Evolutionary conservation across 345 rosid genomes (phyloP).

Genomic region (Rhodamnia argentea): DNA sequence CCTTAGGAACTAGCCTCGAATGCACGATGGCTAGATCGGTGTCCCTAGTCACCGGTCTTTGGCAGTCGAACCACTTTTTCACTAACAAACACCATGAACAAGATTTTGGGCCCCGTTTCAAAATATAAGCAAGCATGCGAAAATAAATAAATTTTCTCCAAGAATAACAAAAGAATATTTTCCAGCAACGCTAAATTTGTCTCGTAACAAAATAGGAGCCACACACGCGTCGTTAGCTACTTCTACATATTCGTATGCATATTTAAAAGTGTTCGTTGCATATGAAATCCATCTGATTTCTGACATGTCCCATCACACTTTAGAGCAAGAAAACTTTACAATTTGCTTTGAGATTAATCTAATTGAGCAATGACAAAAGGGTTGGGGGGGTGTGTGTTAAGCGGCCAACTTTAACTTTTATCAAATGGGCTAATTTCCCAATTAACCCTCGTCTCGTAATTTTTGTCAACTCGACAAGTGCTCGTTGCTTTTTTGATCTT

Average conservation of each 20-base stretch:
- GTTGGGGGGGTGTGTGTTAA: neutral
- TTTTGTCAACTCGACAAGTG: neutral
- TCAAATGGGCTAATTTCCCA: neutral
- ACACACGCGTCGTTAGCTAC: neutral
- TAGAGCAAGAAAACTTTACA: neutral
- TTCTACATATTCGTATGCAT: neutral
- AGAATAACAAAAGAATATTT: neutral
- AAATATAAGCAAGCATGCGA: neutral
- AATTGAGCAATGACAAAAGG: neutral
- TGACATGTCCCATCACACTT: neutral
- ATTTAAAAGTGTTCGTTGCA: neutral
- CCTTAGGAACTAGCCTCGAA: neutral
- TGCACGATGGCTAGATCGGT: neutral
- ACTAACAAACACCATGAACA: neutral
- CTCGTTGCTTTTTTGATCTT: neutral
- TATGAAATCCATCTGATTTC: neutral
- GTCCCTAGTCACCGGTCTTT: neutral
- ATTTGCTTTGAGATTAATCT: neutral
- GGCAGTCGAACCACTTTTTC: neutral
- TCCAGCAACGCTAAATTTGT: neutral
- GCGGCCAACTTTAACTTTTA: neutral
- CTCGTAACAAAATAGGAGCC: neutral
- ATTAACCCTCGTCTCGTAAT: neutral
- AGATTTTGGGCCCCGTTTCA: rapidly evolving
- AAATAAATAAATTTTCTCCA: neutral